Conservation (phyloP, 345 rosid genomes). For the Camelina hispida region DNA sequence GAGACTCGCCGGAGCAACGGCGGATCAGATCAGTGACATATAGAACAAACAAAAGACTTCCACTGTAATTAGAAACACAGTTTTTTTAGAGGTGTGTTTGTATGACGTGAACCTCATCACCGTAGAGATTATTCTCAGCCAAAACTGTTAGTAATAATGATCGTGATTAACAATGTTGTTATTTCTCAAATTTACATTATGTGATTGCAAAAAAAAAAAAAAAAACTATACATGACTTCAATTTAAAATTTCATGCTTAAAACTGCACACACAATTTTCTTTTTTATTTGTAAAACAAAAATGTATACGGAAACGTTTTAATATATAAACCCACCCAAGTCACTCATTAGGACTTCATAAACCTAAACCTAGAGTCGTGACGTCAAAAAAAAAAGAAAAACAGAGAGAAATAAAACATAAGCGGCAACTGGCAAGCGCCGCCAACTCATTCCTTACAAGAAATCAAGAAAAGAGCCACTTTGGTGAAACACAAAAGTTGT, state of each 20-base stretch:
- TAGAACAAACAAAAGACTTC: constrained; percentile 48
- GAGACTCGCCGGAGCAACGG: constrained; percentile 38
- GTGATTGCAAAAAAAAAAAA: no score
- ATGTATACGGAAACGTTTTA: not conserved
- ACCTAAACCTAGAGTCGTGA: constrained; percentile 4
- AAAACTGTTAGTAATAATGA: not conserved
- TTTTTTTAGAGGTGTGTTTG: not conserved
- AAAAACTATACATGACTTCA: no score
- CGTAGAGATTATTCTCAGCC: constrained; percentile 18
- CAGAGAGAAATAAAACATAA: not conserved
- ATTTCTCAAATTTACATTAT: no score
- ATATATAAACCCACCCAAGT: not conserved
- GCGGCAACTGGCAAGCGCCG: constrained; percentile 17
- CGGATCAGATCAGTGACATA: constrained; percentile 36
- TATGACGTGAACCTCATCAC: constrained; percentile 72
- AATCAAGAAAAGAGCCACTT: not conserved
- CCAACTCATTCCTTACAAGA: not conserved
- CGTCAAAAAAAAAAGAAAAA: constrained; percentile 10
- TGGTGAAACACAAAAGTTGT: constrained; percentile 13
- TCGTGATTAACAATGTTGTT: not conserved
- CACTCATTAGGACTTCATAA: not conserved
- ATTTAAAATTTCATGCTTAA: no score
- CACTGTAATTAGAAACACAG: constrained; percentile 20
- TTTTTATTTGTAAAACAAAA: no score
- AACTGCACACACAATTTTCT: no score